phyloP scores from a whole-genome alignment of 371 early-diverging fungal species.

The Mucor velutinosus region DNA sequence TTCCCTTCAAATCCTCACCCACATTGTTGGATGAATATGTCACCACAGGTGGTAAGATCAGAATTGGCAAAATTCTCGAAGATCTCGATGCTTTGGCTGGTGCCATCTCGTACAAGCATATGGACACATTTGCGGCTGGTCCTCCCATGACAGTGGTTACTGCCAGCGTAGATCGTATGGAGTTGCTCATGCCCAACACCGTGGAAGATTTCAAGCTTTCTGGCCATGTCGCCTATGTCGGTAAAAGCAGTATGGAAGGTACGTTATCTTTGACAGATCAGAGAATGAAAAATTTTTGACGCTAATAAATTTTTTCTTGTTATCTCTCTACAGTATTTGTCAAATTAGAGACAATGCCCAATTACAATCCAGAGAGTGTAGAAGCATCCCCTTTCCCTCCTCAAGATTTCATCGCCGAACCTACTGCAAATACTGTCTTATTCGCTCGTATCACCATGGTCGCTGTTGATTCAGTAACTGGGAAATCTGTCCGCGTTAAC shows the following conservation, averaged over 20 bases:
- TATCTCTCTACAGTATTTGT: conserved; percentile 54
- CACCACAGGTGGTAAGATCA: conserved; percentile 64
- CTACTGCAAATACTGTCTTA: conserved; percentile 59
- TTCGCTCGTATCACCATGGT: conserved; percentile 92
- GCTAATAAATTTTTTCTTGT: neutral
- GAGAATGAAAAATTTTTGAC: neutral
- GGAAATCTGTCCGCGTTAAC: conserved; percentile 74
- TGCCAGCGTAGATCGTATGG: conserved; percentile 88
- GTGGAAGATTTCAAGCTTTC: conserved; percentile 72
- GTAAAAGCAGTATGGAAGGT: conserved; percentile 84
- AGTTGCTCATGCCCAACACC: conserved; percentile 64
- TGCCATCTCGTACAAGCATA: conserved; percentile 77
- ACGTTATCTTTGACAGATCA: neutral
- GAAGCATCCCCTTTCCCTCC: conserved; percentile 8
- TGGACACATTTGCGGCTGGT: conserved; percentile 53
- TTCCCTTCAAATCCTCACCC: conserved; percentile 82
- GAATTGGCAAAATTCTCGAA: conserved; percentile 68
- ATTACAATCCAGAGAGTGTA: conserved; percentile 17
- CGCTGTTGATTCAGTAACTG: conserved; percentile 76
- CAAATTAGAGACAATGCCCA: conserved; percentile 60
- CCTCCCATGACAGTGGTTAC: conserved; percentile 78
- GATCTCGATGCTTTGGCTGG: conserved; percentile 86
- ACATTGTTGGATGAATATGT: conserved; percentile 80
- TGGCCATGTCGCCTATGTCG: conserved; percentile 82
- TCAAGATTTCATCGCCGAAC: conserved; percentile 19